These are phyloP conservation scores for Sedum album DNA, from an alignment of 164 flowering plant genomes.

Conservation along the genomic window DNA sequence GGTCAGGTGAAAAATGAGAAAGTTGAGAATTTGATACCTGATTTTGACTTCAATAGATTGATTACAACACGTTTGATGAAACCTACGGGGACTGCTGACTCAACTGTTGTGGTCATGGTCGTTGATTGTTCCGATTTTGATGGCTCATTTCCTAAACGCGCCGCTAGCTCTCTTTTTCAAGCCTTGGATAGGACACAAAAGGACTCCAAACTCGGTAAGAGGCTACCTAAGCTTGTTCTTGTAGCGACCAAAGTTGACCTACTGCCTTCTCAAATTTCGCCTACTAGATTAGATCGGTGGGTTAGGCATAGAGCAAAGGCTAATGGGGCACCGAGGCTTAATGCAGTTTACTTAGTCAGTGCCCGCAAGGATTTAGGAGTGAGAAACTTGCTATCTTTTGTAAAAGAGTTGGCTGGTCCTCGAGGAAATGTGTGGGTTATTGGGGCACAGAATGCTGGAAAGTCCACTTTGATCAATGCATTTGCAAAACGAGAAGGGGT, in stretches of 20 bases:
- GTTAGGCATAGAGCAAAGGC: constrained; percentile 80
- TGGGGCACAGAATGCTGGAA: constrained; percentile 96
- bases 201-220: constrained; percentile 34
- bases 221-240: constrained; percentile 75
- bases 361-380: constrained; percentile 82
- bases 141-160: constrained; percentile 88
- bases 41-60: constrained; percentile 86
- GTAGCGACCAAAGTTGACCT: constrained; percentile 96
- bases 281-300: constrained; percentile 87
- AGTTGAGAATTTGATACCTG: constrained; percentile 88
- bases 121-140: constrained; percentile 98
- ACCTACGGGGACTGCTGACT: constrained; percentile 46
- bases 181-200: constrained; percentile 42
- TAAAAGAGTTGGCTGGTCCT: constrained; percentile 87
- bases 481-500: constrained; percentile 72
- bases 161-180: constrained; percentile 71
- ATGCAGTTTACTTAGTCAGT: constrained; percentile 85
- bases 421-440: constrained; percentile 96
- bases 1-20: constrained; percentile 84
- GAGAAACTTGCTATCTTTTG: constrained; percentile 59
- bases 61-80: constrained; percentile 65
- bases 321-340: constrained; percentile 74
- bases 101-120: constrained; percentile 81
- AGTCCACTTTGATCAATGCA: constrained; percentile 83
- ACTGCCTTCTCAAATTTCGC: constrained; percentile 79